Evolutionary conservation across 768 basidiomycete genomes (phyloP), one percentile per base, ranked within the genome.

Genomic region (Lactarius vividus): DNA sequence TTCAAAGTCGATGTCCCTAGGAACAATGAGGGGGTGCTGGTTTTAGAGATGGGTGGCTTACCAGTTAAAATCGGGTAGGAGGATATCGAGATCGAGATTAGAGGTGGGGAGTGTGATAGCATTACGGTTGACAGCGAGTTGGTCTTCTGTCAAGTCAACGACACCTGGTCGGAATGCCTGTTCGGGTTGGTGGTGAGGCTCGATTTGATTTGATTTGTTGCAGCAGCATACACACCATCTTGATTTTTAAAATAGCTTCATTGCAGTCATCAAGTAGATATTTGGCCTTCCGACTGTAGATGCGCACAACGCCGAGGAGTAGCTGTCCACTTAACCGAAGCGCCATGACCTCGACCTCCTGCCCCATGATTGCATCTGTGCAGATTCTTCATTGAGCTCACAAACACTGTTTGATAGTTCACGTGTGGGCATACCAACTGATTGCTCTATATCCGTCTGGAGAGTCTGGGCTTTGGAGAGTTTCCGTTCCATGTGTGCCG

Each of bases 181-280:
- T 13, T 57, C 16, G 46, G 33, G 64, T 57, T 10, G 57, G 8
- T 44, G 46, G 62, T 33, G 9, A 63, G 40, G 66, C 59, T 52
- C 11, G 18, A 54, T 66, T 59, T 33, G 46, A 15, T 23, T 15
- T 7, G 46, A 15, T n/a, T 13, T 7, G 33, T 53, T 62, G 20
- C 31, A 59, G 26, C 31, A 39, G 59, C 4, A 49, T 13, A 67
- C 73, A 28, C 61, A 94, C 96, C 89, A 97, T 92, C 77, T 96
- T 96, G 57, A 98, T 96, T 76, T 95, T 94, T 44, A 96, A 80
- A 53, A 98, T 79, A 0, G 96, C 95, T 75, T 99, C 97, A 67
- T 97, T 97, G 74, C 96, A 98, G 74, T 99, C 97, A 73, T 99
- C 97, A 68, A 98, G 79, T 3, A 99, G 84, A 76, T 99, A 99